Base-by-base conservation (phyloP, 805 yeast species). In the Candida insectorum region DNA sequence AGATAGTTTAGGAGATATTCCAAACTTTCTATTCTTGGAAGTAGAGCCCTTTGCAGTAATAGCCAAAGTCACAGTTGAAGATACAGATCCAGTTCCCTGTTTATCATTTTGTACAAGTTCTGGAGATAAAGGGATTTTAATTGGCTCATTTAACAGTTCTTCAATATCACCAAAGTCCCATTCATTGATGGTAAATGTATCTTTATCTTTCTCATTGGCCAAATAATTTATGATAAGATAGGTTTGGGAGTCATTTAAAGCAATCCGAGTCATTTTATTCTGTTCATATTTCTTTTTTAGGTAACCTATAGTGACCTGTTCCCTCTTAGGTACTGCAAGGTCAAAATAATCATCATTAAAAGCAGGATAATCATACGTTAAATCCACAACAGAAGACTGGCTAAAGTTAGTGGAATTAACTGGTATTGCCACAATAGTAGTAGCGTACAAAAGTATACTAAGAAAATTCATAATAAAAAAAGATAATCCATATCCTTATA, bases 1-100 rank as follows among this genome's bases (percentile, higher is more conserved):
- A 28, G 26, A 26, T 3, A 30, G 6, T n/a, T 16, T 16, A 3
- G 35, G 35, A 14, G 30, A 26, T 14, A 35, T 16, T 13, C 19
- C 24, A 6, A 26, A 16, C 12, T 20, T 13, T 4, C 29, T 19
- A 26, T 31, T 35, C 10, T 30, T 20, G 16, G 26, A 27, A 7
- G n/a, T 25, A n/a, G n/a, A n/a, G n/a, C n/a, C n/a, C 13, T 26
- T 30, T 13, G 34, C 18, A 3, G 29, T 23, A 2, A 35, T n/a
- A 3, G 18, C 31, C 9, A 35, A 7, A 12, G 9, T 23, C 13
- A 31, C 11, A 3, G 34, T 20, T 6, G 29, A 24, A 16, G 21
- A 10, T 6, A 42, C 36, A 1, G 43, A 31, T 1, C 43, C 43
- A 6, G 40, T 24, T 7, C 41, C 40, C 20, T 39, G 32, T 11